These are phyloP conservation scores for Aspergillus versicolor DNA, from an alignment of 2,329 filamentous ascomycete species.

Conservation along the genomic window DNA sequence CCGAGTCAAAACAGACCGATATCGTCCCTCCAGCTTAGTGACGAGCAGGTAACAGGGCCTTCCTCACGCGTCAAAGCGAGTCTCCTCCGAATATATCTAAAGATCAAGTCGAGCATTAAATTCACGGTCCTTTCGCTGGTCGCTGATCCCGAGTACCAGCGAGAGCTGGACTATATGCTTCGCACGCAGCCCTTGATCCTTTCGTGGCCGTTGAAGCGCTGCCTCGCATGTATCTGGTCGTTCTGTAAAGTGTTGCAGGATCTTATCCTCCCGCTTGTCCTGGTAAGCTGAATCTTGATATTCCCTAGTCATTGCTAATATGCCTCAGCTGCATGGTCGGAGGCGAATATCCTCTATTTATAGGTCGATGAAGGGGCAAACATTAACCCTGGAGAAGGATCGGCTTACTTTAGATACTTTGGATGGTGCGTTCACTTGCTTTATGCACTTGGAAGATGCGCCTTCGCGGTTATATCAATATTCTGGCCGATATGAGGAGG, in stretches of 20 bases:
- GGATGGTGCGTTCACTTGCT: conserved; percentile 49
- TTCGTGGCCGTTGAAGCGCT: conserved; percentile 34
- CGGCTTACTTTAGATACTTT: conserved; percentile 46
- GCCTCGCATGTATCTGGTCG: conserved; percentile 48
- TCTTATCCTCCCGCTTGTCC: conserved; percentile 43
- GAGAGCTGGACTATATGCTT: conserved; percentile 47
- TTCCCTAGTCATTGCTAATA: background rate
- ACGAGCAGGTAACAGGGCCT: background rate
- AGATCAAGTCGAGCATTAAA: conserved; percentile 34
- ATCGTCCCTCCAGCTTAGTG: background rate
- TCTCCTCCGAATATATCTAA: conserved; percentile 38
- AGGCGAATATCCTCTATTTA: conserved; percentile 36
- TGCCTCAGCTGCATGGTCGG: conserved; percentile 41
- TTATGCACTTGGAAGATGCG: conserved; percentile 40
- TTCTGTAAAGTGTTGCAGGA: conserved; percentile 46
- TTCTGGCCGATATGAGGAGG: conserved; percentile 40
- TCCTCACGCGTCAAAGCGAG: conserved; percentile 31
- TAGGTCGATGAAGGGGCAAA: conserved; percentile 36
- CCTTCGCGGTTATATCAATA: conserved; percentile 40
- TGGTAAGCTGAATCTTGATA: conserved; percentile 19
- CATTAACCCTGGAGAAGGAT: conserved; percentile 40
- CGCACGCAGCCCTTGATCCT: conserved; percentile 33
- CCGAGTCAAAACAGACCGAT: background rate
- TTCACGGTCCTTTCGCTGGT: conserved; percentile 51
- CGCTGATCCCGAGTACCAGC: conserved; percentile 52